Evolutionary conservation across 768 basidiomycete genomes (phyloP).

Genomic region (Pleurotus giganteus): DNA sequence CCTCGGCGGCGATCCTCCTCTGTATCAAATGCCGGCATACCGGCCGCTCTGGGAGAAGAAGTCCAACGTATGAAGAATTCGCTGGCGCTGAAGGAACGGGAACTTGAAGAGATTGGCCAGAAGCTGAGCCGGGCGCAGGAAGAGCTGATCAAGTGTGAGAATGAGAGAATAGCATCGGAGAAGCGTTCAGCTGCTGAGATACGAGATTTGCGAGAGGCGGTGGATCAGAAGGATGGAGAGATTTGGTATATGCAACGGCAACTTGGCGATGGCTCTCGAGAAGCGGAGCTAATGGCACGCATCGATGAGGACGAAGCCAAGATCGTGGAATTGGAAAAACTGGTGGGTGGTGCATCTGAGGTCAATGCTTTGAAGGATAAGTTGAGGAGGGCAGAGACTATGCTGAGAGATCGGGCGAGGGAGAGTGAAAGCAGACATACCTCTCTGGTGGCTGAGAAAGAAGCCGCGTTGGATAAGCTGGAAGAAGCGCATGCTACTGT

Average conservation of each 20-base stretch:
- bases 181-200: slow-evolving; percentile 43
- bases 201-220: slow-evolving; percentile 34
- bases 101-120: slow-evolving; percentile 39
- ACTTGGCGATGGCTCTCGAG: slow-evolving; percentile 44
- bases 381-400: slow-evolving; percentile 34
- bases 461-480: slow-evolving; percentile 43
- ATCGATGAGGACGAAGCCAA: slow-evolving; percentile 75
- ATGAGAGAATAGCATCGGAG: slow-evolving; percentile 57
- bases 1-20: slow-evolving; percentile 60
- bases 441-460: slow-evolving; percentile 54
- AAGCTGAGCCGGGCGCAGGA: slow-evolving; percentile 49
- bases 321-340: slow-evolving; percentile 53
- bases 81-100: slow-evolving; percentile 42
- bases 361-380: slow-evolving; percentile 37
- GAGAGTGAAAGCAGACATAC: slow-evolving; percentile 40
- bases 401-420: slow-evolving; percentile 39
- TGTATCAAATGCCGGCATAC: slow-evolving; percentile 46
- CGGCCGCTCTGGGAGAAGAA: slow-evolving; percentile 56
- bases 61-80: slow-evolving; percentile 43
- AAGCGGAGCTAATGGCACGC: slow-evolving; percentile 59
- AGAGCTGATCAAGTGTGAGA: slow-evolving; percentile 51
- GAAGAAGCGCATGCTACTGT: slow-evolving; percentile 35
- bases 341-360: slow-evolving; percentile 40
- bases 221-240: slow-evolving; percentile 64
- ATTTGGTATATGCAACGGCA: slow-evolving; percentile 41